Evolutionary conservation across 257 asterid species (phyloP), one percentile per base, ranked within the genome.

Genomic region (Solanum commersonii): DNA sequence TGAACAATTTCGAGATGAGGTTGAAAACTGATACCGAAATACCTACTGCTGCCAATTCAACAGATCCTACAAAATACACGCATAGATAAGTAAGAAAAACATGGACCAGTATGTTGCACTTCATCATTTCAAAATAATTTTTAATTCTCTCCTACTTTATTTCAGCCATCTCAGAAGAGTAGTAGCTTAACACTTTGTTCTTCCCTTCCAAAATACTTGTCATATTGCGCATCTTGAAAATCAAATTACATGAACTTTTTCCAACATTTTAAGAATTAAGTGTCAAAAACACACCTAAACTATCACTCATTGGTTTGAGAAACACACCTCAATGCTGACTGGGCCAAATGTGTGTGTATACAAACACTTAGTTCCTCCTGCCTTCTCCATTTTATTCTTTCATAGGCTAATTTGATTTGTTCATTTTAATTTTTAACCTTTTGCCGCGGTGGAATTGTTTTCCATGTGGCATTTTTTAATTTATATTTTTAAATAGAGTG

Each of bases 31-130:
- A 98, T 88, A 94, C 97, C 8, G 98, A 96, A 87, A 97, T 97
- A 82, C 99, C 99, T 83, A 94, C 98, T 65, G 98, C 98, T 84
- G 98, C 99, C 87, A 97, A 92, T 90, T 97, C 98, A 89, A 94
- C 94, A 25, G 99, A 96, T 67, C 99, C 99, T 96, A 87, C 88
- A 90, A 38, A 89, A 84, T 87, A 82, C 1, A 29, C 11, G 29
- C 44, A 49, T 3, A 82, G 71, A 82, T 82, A 52, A 52, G 71
- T 18, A 29, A 49, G 1, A 29, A 10, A 29, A 2, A 29, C 37
- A 79, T 27, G 68, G 0, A 44, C 27, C 16, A 25, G 6, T 44
- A 46, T 27, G 40, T 81, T 81, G 27, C 25, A 81, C 84, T 40
- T n/a, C 1, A 42, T 42, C 63, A 81, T 81, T 81, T 44, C 68